Base-by-base conservation (phyloP, 83 land plant genomes). In the Picea mariana region DNA sequence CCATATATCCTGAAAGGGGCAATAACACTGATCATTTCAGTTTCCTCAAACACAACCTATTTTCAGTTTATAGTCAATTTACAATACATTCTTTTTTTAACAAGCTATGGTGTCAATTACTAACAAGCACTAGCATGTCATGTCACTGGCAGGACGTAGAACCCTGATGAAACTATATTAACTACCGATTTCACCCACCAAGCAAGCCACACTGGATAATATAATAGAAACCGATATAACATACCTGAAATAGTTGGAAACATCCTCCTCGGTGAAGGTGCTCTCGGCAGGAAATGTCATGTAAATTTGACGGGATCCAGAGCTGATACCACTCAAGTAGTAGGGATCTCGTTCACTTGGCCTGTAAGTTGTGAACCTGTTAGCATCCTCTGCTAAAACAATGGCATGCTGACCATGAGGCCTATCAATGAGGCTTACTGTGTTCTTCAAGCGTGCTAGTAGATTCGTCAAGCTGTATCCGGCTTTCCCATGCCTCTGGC, bases 361-460 rank as follows among this genome's bases (percentile, higher is more conserved):
- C 79, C 91, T 83, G 67, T 82, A 82, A 0, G 88, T 93, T 66
- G 85, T 82, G 83, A 91, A 94, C 77, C 82, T 90, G 27, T 87
- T 85, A 42, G 93, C 94, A 89, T 97, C 99, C 86, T 97, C 99
- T 21, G 96, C 97, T 81, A 97, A 86, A 58, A 97, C 92, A 6
- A 97, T 94, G 11, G 94, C 87, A 86, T 95, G 97, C 85, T 97
- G 98, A 62, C 99, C 99, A 88, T 97, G 99, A 72, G 98, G 98
- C 83, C 98, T 97, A 79, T 97, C 99, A 63, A 97, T 91, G 49
- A 95, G 84, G 6, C 90, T 89, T 62, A 95, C 89, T 59, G 87
- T 93, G 80, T 84, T 90, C 81, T 90, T 97, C 86, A 97, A 75
- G 44, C 97, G 88, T 34, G 98, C 97, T 24, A 97, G 95, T 58